Evolutionary conservation across 768 basidiomycete genomes (phyloP), one percentile per base, ranked within the genome.

Genomic region (Cyclocybe aegerita): DNA sequence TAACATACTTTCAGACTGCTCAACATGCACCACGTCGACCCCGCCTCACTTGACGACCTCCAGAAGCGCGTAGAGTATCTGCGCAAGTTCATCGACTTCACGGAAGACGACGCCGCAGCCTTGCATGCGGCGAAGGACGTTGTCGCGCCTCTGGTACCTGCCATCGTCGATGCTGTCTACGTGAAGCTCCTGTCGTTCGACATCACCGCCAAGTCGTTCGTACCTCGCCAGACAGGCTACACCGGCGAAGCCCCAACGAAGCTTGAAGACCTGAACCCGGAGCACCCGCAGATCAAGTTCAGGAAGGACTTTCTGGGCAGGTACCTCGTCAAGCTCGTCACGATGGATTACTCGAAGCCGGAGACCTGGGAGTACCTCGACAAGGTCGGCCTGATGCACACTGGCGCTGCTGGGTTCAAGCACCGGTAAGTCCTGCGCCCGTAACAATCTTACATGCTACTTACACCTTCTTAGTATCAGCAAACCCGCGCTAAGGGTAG

Each of bases 371-470:
- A 74, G 36, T 78, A 77, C 50, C 60, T 75, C 23, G 67, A 74
- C 55, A 77, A 75, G 54, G 78, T 79, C 33, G 77, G 74, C 2
- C 58, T 74, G 38, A 78, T 78, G 77, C 78, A 78, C 55, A 78
- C 77, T 0, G 77, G 76, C 9, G 65, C 66, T 9, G 62, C 67
- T 38, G 71, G 74, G 0, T 77, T 78, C 61, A 66, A 69, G 45
- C 75, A 76, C 49, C 62, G 72, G 76, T 72, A 50, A 16, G 64
- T 34, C 9, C 9, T 14, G 41, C 23, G 41, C 49, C 54, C 45
- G 39, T 46, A 9, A 14, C 37, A 39, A 30, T 41, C 30, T 11
- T 33, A 16, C 4, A 37, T 33, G 29, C 16, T 17, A 29, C 30
- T 12, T n/a, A 41, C 6, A 44, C 9, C 7, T 32, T 45, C 4